Evolutionary conservation across 371 early-diverging fungal genomes (phyloP), one percentile per base, ranked within the genome.

Genomic region (Mucor saturninus): DNA sequence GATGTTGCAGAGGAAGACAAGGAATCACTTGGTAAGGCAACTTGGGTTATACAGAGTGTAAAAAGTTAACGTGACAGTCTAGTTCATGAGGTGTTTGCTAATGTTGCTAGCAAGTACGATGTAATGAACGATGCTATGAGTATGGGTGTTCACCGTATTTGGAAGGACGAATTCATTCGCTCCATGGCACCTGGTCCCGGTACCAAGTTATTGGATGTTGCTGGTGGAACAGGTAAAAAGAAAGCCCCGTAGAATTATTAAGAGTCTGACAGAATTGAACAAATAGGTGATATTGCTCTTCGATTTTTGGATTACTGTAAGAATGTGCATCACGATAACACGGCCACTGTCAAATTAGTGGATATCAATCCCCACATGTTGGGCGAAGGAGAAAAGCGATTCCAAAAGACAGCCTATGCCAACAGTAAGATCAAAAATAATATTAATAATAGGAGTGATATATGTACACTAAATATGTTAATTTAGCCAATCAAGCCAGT

Each of bases 111-210:
- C 14, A 93, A 90, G 48, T 98, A 98, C 78, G 98, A 98, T 72
- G 69, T 95, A 10, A 98, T 98, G 98, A 98, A 98, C 80, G 98
- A 98, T 60, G 89, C 91, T 13, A 98, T 98, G 98, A 91, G 91
- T 72, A 78, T 87, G 28, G 98, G 98, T 35, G 76, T 98, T 30
- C 98, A 98, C 71, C 86, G 98, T 56, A 73, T 95, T 39, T 98
- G 98, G 98, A 98, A 98, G 71, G 94, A 95, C 69, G 89, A 93
- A 66, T 93, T 94, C 65, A 91, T 97, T 64, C 84, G 88, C 30
- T 81, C 77, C 8, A 84, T 98, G 83, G 90, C 93, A 4, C 97
- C 98, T 7, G 83, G 87, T 5, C 92, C 89, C 4, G 89, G 89
- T 9, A 95, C 95, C 35, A 89, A 86, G 59, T 83, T 98, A 8